Conservation (phyloP, 2,329 filamentous ascomycete genomes). For the Curvularia spicifera region DNA sequence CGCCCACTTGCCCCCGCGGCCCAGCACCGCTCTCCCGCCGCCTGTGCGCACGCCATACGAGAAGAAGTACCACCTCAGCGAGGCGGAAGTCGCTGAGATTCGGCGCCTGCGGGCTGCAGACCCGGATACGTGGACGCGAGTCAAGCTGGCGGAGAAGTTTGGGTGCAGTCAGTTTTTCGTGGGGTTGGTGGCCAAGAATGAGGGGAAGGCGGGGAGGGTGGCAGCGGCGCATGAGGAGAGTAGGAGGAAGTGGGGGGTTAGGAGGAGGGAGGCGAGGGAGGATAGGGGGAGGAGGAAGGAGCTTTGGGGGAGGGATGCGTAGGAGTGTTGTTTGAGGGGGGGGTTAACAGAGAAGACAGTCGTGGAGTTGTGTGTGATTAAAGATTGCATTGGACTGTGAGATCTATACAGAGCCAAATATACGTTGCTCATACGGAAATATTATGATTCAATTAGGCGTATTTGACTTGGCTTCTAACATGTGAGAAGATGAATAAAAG, state of each 20-base stretch:
- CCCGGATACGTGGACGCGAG: constrained; percentile 65
- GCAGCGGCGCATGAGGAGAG: constrained; percentile 59
- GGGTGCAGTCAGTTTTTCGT: constrained; percentile 68
- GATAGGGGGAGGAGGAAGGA: constrained; percentile 66
- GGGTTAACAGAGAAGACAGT: too few species aligned
- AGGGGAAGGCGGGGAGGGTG: constrained; percentile 51
- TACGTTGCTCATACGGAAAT: neutral
- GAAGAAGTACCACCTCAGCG: constrained; percentile 67
- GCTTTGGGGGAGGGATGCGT: constrained; percentile 66
- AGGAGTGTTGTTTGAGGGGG: neutral
- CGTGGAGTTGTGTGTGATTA: too few species aligned
- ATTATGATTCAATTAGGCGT: neutral
- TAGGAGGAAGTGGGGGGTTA: constrained; percentile 66
- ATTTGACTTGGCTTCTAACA: too few species aligned
- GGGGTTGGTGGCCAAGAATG: constrained; percentile 61
- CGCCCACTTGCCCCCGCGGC: constrained; percentile 32
- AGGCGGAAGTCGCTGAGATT: constrained; percentile 65
- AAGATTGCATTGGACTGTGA: too few species aligned
- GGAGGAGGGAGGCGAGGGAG: constrained; percentile 65
- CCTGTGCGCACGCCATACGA: constrained; percentile 59
- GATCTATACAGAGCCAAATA: too few species aligned
- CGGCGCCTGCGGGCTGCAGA: constrained; percentile 61
- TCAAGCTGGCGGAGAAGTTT: constrained; percentile 66
- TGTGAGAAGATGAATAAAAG: too few species aligned
- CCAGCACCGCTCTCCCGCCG: constrained; percentile 51